These are phyloP conservation scores for Scenedesmus sp. DNA, from an alignment of 163 green algal genomes.

Conservation along the genomic window DNA sequence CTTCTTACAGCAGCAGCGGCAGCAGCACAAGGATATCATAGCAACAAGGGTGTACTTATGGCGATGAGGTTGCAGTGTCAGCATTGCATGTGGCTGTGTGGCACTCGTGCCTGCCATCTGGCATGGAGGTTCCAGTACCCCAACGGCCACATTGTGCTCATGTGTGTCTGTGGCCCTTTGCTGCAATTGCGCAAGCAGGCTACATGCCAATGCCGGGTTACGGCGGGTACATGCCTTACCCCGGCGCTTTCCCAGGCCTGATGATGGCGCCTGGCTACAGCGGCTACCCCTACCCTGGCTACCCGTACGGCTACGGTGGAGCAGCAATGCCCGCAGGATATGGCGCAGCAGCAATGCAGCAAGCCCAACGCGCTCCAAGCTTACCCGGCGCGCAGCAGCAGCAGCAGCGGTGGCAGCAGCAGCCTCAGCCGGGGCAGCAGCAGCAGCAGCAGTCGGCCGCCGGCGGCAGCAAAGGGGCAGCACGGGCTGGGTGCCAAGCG, in stretches of 20 bases:
- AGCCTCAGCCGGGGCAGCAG: slow-evolving; percentile 10
- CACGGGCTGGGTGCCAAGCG: neutral
- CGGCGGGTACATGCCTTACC: slow-evolving; percentile 49
- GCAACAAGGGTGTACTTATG: no score
- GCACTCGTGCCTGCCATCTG: no score
- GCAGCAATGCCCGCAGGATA: neutral
- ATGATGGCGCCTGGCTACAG: slow-evolving; percentile 48
- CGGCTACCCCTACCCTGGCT: slow-evolving; percentile 18
- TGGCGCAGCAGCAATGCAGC: slow-evolving; percentile 4
- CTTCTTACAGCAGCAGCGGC: no score
- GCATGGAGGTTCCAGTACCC: no score
- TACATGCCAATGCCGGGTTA: slow-evolving; percentile 45
- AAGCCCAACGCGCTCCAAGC: neutral
- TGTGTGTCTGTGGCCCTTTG: neutral
- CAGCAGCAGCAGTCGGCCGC: slow-evolving; percentile 16
- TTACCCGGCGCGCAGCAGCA: slow-evolving; percentile 6
- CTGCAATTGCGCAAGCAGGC: slow-evolving; percentile 1
- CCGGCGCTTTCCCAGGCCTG: slow-evolving; percentile 43
- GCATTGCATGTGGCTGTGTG: no score
- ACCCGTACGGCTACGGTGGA: neutral
- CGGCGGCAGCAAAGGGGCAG: neutral
- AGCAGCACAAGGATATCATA: no score
- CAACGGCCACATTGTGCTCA: neutral
- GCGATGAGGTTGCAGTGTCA: no score
- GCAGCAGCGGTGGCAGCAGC: slow-evolving; percentile 31